A percentile compares a stretch with the other conserved stretches of the same genome.
Conservation (phyloP, 2,329 filamentous ascomycete genomes). For the Sporothrix dimorphospora region DNA sequence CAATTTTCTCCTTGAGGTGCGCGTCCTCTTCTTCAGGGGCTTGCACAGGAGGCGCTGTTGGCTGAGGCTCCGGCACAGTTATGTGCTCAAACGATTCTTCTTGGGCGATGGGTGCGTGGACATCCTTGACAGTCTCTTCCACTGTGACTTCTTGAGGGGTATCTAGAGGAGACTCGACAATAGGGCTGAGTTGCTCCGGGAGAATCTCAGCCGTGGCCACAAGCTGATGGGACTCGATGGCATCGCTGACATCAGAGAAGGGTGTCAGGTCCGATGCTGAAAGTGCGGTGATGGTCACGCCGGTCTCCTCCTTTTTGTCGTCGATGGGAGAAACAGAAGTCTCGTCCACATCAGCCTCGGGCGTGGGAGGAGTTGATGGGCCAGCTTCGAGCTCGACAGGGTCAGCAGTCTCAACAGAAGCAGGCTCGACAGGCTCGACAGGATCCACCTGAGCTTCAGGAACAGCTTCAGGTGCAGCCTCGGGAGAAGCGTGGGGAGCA, state of each 20-base stretch:
- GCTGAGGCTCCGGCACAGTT: neutral
- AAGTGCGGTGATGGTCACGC: neutral
- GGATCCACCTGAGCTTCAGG: neutral
- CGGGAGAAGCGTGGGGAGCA: neutral
- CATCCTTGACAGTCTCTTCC: neutral
- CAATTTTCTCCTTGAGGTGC: constrained; percentile 23
- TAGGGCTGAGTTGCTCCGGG: neutral
- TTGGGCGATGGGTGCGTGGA: neutral
- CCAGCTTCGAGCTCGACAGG: neutral
- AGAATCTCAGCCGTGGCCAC: constrained; percentile 1
- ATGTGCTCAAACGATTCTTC: constrained; percentile 12
- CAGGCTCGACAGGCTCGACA: neutral
- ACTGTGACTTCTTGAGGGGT: neutral
- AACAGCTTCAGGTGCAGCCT: neutral
- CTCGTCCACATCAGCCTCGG: neutral
- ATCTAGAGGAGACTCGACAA: neutral
- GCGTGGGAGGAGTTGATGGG: neutral
- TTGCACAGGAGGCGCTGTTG: neutral
- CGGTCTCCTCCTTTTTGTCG: neutral
- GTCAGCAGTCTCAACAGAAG: neutral
- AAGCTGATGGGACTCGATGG: neutral
- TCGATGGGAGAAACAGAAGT: neutral
- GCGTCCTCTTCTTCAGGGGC: neutral
- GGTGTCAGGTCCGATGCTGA: neutral
- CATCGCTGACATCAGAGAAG: neutral